Conservation (phyloP, 352 stramenopile species). For the Globisporangium lucens region DNA sequence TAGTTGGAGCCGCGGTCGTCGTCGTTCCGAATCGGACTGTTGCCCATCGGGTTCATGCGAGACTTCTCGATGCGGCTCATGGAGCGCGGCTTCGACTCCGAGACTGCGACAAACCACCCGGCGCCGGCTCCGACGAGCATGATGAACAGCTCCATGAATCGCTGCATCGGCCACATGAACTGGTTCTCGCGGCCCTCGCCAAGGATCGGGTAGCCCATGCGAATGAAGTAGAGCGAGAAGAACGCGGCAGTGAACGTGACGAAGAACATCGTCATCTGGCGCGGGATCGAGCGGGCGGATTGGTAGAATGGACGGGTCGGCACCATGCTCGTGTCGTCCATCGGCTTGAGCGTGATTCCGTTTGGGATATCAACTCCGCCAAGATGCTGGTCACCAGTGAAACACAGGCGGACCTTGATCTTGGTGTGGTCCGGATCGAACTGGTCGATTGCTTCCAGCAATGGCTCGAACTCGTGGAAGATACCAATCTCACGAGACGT, state of each 20-base stretch:
- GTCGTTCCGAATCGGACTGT: conserved; percentile 34
- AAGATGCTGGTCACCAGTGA: conserved; percentile 78
- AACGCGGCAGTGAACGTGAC: conserved; percentile 77
- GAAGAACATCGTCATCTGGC: conserved; percentile 81
- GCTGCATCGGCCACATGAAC: conserved; percentile 82
- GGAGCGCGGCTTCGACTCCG: conserved; percentile 60
- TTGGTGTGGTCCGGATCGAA: conserved; percentile 63
- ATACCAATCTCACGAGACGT: conserved; percentile 81
- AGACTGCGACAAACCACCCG: conserved; percentile 63
- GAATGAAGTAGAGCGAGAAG: conserved; percentile 65
- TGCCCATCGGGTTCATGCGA: conserved; percentile 45
- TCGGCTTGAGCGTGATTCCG: conserved; percentile 71
- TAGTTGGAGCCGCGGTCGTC: conserved; percentile 51
- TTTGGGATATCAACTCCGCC: conserved; percentile 70
- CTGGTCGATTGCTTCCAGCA: conserved; percentile 75
- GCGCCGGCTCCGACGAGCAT: conserved; percentile 57
- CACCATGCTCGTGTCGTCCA: conserved; percentile 81
- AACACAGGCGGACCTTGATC: conserved; percentile 75
- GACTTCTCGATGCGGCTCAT: conserved; percentile 81
- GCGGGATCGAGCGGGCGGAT: conserved; percentile 53
- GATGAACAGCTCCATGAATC: conserved; percentile 69
- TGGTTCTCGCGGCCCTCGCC: conserved; percentile 55
- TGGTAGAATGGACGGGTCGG: conserved; percentile 78
- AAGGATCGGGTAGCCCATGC: conserved; percentile 69
- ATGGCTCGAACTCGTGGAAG: conserved; percentile 82